Evolutionary conservation across 768 basidiomycete species (phyloP).

Genomic region (Lactarius indigo): DNA sequence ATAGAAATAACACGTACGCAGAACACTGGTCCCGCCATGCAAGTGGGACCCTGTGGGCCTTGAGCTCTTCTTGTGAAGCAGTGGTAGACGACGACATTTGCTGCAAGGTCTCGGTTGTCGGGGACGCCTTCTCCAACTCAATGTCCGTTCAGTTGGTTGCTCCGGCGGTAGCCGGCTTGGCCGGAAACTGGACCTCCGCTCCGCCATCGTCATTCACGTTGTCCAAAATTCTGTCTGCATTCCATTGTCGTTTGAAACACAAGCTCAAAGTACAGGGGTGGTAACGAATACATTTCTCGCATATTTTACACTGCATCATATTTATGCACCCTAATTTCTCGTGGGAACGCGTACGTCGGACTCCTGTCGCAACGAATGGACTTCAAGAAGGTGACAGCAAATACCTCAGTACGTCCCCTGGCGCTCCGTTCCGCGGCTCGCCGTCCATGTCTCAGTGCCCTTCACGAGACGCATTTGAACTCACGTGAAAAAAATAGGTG

Average conservation of each 20-base stretch:
- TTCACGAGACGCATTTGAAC: neutral
- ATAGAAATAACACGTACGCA: constrained; percentile 53
- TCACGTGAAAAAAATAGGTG: neutral
- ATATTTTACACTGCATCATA: neutral
- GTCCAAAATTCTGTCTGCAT: too few species aligned
- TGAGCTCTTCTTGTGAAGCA: constrained; percentile 82
- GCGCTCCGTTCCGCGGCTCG: constrained; percentile 22
- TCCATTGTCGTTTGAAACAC: neutral
- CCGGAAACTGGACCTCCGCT: neutral
- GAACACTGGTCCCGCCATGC: constrained; percentile 91
- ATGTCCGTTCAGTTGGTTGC: neutral
- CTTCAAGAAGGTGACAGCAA: neutral
- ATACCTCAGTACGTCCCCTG: neutral
- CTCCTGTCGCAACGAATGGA: neutral
- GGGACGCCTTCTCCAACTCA: constrained; percentile 28
- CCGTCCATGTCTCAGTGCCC: constrained; percentile 20
- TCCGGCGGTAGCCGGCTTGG: neutral
- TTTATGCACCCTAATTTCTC: neutral
- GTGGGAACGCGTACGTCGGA: neutral
- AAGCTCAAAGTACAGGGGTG: neutral
- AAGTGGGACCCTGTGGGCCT: constrained; percentile 68
- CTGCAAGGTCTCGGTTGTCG: neutral
- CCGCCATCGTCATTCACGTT: neutral
- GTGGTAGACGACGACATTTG: constrained; percentile 69
- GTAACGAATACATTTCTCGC: neutral